Percentiles rank a stretch among this genome's conserved stretches.
These are phyloP conservation scores for Nannochloris sp. DNA, from an alignment of 139 green algal species.

Conservation along the genomic window DNA sequence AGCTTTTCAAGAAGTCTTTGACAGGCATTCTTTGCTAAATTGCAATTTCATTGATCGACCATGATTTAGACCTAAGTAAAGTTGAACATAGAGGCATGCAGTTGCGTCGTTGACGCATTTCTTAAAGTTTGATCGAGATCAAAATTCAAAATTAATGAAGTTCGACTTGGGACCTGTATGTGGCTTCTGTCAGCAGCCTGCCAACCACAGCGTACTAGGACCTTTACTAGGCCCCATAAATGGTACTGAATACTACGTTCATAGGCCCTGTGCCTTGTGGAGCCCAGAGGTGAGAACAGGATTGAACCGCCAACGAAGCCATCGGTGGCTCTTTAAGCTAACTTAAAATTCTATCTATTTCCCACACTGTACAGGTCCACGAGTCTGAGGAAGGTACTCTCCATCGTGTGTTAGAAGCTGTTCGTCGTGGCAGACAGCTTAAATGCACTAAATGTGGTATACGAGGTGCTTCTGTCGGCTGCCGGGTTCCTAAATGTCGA, in stretches of 20 bases:
- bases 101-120: too few relatives aligned
- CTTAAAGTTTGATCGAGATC: too few relatives aligned
- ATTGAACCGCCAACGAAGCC: neutral
- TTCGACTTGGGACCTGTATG: too few relatives aligned
- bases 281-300: conserved; percentile 38
- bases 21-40: too few relatives aligned
- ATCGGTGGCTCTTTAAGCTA: neutral
- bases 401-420: conserved; percentile 24
- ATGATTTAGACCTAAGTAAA: too few relatives aligned
- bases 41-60: too few relatives aligned
- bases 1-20: too few relatives aligned
- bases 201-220: conserved; percentile 29
- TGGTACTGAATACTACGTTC: conserved; percentile 34
- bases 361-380: conserved; percentile 35
- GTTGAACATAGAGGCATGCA: too few relatives aligned
- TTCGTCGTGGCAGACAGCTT: conserved; percentile 37
- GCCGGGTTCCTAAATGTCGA: conserved; percentile 50
- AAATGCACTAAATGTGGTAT: conserved; percentile 40
- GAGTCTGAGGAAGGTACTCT: conserved; percentile 35
- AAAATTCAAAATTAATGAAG: too few relatives aligned
- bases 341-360: too few relatives aligned
- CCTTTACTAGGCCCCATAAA: conserved; percentile 22
- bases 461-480: conserved; percentile 63
- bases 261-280: conserved; percentile 64
- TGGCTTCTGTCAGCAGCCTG: neutral